phyloP scores from a whole-genome alignment of 2,329 filamentous ascomycete species.

The Passalora sequoiae region DNA sequence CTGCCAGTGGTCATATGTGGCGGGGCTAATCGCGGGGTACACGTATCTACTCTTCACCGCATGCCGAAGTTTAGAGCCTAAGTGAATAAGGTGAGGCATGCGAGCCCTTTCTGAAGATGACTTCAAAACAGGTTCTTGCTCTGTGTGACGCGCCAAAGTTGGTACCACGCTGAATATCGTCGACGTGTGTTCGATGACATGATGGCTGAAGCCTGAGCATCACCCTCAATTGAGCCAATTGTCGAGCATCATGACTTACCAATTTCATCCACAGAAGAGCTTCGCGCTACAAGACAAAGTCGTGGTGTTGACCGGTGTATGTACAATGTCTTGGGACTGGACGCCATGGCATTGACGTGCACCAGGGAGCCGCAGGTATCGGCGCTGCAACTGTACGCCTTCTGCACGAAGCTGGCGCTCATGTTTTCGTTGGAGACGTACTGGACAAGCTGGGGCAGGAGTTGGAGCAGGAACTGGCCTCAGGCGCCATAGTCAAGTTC shows the following conservation, averaged over 20 bases:
- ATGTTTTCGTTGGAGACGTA: slow-evolving; percentile 44
- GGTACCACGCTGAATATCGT: too few species aligned
- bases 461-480: slow-evolving; percentile 27
- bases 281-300: slow-evolving; percentile 26
- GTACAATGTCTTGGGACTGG: slow-evolving; percentile 2
- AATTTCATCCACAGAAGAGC: slow-evolving; percentile 19
- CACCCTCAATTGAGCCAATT: too few species aligned
- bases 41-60: not conserved
- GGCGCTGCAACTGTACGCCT: slow-evolving; percentile 40
- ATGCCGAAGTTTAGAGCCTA: not conserved
- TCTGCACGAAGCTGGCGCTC: slow-evolving; percentile 38
- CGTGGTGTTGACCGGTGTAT: slow-evolving; percentile 32
- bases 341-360: not conserved
- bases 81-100: too few species aligned
- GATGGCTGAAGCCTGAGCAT: too few species aligned
- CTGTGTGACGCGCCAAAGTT: too few species aligned
- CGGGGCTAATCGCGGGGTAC: not conserved
- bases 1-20: not conserved
- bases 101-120: too few species aligned
- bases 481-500: slow-evolving; percentile 32
- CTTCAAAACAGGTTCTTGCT: too few species aligned
- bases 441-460: slow-evolving; percentile 33
- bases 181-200: too few species aligned
- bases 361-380: slow-evolving; percentile 44
- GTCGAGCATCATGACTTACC: slow-evolving; percentile 17